phyloP scores from a whole-genome alignment of 352 stramenopile species.

The Pythium pyrilobum region DNA sequence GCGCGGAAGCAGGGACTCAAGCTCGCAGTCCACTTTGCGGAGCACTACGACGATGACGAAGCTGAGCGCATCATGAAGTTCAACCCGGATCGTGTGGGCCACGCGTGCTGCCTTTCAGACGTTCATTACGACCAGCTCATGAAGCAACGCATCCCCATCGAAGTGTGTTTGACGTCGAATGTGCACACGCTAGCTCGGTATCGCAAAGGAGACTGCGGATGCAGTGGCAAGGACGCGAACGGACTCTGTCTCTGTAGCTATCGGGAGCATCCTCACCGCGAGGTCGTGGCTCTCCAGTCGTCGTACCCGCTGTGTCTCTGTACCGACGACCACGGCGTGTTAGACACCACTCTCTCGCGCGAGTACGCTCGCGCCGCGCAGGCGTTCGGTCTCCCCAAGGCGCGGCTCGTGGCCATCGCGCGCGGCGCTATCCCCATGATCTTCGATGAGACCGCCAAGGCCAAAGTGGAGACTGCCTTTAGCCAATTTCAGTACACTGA shows the following conservation, averaged over 20 bases:
- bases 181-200: constrained; percentile 89
- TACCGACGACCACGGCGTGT: constrained; percentile 92
- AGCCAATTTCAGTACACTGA: constrained; percentile 6
- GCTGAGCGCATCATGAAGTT: constrained; percentile 83
- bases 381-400: constrained; percentile 64
- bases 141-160: constrained; percentile 77
- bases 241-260: constrained; percentile 64
- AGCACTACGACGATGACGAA: constrained; percentile 86
- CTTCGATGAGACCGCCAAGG: constrained; percentile 43
- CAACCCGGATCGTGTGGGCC: constrained; percentile 87
- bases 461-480: constrained; percentile 24
- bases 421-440: constrained; percentile 43
- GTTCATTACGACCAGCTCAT: constrained; percentile 67
- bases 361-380: constrained; percentile 82
- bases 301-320: constrained; percentile 87
- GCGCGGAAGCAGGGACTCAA: constrained; percentile 74
- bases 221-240: constrained; percentile 33
- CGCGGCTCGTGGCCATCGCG: constrained; percentile 38
- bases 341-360: constrained; percentile 84
- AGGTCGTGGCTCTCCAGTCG: constrained; percentile 38
- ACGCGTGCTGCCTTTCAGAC: constrained; percentile 84
- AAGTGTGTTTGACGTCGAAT: constrained; percentile 93
- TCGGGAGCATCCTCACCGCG: constrained; percentile 73
- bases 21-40: constrained; percentile 90
- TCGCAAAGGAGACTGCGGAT: constrained; percentile 27